A percentile compares a stretch with the other conserved stretches of the same genome.
phyloP scores from a whole-genome alignment of 306 rosid species.

The Quercus parvula region DNA sequence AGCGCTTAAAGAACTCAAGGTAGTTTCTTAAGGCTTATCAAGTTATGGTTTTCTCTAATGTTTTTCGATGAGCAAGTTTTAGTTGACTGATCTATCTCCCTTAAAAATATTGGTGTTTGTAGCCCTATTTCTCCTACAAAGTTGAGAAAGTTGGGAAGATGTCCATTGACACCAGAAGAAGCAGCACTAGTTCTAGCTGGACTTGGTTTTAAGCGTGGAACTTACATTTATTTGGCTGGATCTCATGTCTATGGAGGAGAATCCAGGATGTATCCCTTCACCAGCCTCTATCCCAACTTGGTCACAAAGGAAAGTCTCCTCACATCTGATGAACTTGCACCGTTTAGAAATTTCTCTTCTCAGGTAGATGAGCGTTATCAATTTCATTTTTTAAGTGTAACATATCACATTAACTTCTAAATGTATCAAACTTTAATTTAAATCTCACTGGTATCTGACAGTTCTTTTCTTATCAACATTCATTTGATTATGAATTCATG shows the following conservation, averaged over 20 bases:
- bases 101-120: neutral
- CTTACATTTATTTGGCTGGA: constrained; percentile 86
- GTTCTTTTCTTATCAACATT: neutral
- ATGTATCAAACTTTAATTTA: neutral
- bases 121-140: constrained; percentile 52
- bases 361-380: constrained; percentile 43
- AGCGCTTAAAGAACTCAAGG: constrained; percentile 84
- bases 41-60: neutral
- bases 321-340: constrained; percentile 66
- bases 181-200: constrained; percentile 91
- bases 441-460: neutral
- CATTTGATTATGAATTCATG: neutral
- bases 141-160: constrained; percentile 78
- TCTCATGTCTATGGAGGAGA: constrained; percentile 78
- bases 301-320: constrained; percentile 85
- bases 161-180: constrained; percentile 98
- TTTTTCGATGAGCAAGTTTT: neutral
- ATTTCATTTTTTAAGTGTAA: neutral
- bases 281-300: constrained; percentile 76
- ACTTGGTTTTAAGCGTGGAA: constrained; percentile 61
- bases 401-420: neutral
- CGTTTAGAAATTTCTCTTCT: constrained; percentile 82
- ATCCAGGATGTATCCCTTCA: constrained; percentile 68
- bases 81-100: constrained; percentile 7
- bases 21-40: constrained; percentile 13